Evolutionary conservation across 2,329 filamentous ascomycete genomes (phyloP).

Genomic region (Calycina marina): DNA sequence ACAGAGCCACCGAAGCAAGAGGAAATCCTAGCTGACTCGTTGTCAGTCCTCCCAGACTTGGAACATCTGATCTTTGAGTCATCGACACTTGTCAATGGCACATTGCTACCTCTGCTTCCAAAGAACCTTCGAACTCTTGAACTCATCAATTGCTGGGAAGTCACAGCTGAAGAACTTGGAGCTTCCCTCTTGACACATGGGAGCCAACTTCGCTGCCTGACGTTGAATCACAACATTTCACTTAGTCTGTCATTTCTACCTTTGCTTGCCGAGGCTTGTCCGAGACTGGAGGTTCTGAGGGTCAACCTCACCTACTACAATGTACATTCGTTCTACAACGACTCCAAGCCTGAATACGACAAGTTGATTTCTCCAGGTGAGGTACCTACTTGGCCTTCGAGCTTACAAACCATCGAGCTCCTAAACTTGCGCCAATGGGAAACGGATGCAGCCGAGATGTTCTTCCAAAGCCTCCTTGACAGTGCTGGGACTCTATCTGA

Average conservation of each 20-base stretch:
- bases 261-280: constrained; percentile 50
- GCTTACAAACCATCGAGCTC: constrained; percentile 57
- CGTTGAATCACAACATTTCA: constrained; percentile 64
- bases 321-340: constrained; percentile 49
- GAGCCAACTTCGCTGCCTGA: constrained; percentile 47
- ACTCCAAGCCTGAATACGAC: constrained; percentile 63
- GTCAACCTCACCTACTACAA: constrained; percentile 73
- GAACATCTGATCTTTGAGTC: constrained; percentile 58
- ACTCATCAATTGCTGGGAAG: constrained; percentile 64
- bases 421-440: constrained; percentile 65
- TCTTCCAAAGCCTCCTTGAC: constrained; percentile 67
- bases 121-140: constrained; percentile 50
- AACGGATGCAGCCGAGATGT: constrained; percentile 53
- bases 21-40: constrained; percentile 27
- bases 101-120: constrained; percentile 55
- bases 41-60: constrained; percentile 44
- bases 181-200: constrained; percentile 56
- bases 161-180: constrained; percentile 51
- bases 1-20: constrained; percentile 25
- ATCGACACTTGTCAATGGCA: constrained; percentile 55
- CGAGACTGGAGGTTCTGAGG: constrained; percentile 51
- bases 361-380: constrained; percentile 48
- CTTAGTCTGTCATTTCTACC: constrained; percentile 64
- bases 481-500: constrained; percentile 49
- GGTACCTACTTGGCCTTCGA: constrained; percentile 63